Conservation (phyloP, 2,329 filamentous ascomycete species). For the Teratosphaeria nubilosa region DNA sequence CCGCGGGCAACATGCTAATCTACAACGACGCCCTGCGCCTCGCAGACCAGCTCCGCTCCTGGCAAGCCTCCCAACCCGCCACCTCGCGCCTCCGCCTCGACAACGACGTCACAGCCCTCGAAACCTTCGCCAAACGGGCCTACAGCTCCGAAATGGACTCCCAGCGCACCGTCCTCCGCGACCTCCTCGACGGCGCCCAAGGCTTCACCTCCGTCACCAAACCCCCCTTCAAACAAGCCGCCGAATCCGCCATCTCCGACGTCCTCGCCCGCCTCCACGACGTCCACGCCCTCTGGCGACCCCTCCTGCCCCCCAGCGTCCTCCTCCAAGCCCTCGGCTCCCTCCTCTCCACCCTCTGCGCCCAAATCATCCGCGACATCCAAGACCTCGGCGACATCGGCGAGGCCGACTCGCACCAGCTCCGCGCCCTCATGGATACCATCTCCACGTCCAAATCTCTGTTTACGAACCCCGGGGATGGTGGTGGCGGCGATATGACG, state of each 20-base stretch:
- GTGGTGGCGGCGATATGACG: slow-evolving; percentile 35
- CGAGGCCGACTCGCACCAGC: slow-evolving; percentile 49
- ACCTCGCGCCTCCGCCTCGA: slow-evolving; percentile 38
- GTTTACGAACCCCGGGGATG: slow-evolving; percentile 29
- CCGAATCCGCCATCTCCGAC: slow-evolving; percentile 49
- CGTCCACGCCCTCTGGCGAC: slow-evolving; percentile 48
- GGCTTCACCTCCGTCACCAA: slow-evolving; percentile 51
- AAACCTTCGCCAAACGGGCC: slow-evolving; percentile 49
- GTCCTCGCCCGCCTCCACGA: slow-evolving; percentile 48
- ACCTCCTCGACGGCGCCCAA: slow-evolving; percentile 53
- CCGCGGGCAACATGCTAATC: slow-evolving; percentile 50
- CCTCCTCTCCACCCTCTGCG: slow-evolving; percentile 46
- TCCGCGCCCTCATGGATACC: slow-evolving; percentile 48
- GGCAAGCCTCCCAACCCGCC: slow-evolving; percentile 36
- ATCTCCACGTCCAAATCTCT: slow-evolving; percentile 47
- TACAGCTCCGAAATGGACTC: slow-evolving; percentile 57
- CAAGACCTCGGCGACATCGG: slow-evolving; percentile 55
- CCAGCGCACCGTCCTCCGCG: slow-evolving; percentile 51
- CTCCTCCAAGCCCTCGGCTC: slow-evolving; percentile 53
- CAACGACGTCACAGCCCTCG: slow-evolving; percentile 45
- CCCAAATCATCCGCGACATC: slow-evolving; percentile 52
- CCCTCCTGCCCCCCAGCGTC: slow-evolving; percentile 49
- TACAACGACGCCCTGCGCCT: slow-evolving; percentile 56
- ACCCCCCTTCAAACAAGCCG: slow-evolving; percentile 49
- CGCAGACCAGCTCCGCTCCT: slow-evolving; percentile 41